Percentiles rank a stretch among this genome's conserved stretches.
Conservation (phyloP, 257 asterid species). For the Paulownia fortunei region DNA sequence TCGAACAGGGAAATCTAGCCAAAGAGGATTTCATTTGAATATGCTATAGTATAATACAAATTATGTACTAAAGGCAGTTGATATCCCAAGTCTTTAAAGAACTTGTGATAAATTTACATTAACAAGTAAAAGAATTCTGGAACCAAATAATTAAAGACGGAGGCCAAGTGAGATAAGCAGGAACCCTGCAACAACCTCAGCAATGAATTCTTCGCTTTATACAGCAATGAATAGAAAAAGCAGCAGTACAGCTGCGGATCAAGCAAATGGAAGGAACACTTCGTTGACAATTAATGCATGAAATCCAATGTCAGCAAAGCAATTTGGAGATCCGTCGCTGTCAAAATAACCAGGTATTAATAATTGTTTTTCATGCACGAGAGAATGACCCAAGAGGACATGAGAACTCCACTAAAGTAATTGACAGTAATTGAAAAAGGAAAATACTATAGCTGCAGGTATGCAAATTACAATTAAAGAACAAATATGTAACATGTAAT, state of each 20-base stretch:
- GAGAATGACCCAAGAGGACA: background rate
- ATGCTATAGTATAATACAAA: too few species aligned
- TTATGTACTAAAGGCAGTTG: background rate
- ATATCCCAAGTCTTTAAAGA: background rate
- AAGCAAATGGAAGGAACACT: background rate
- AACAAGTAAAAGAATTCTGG: constrained; percentile 17
- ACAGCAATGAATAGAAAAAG: background rate
- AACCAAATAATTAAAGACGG: background rate
- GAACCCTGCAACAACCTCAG: background rate
- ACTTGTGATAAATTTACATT: background rate
- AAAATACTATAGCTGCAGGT: background rate
- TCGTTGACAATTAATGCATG: background rate
- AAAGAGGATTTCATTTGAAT: background rate
- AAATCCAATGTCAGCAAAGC: background rate
- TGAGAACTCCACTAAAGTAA: background rate
- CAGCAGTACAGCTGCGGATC: background rate
- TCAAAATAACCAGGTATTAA: background rate
- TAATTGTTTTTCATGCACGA: background rate
- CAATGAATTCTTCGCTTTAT: background rate
- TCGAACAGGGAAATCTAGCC: background rate
- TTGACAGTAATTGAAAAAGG: background rate
- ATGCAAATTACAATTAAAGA: background rate
- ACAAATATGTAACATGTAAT: background rate
- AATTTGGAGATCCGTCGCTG: background rate
- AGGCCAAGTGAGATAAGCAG: background rate